Percentiles rank a stretch among this genome's conserved stretches.
These are phyloP conservation scores for Durusdinium trenchii DNA, from an alignment of 73 alveolate genomes.

Conservation along the genomic window DNA sequence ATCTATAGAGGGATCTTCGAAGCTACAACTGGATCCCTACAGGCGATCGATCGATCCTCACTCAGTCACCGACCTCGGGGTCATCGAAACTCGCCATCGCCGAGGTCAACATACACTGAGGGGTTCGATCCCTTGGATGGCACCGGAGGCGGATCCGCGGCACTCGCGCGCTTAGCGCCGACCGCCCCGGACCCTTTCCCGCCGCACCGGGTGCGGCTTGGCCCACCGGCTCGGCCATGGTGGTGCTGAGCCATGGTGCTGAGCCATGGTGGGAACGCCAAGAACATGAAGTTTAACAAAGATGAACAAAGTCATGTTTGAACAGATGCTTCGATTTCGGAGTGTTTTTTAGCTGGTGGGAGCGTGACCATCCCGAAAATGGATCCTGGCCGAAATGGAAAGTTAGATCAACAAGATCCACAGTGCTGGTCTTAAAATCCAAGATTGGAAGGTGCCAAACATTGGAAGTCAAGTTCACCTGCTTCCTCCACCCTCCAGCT, in stretches of 20 bases:
- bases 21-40: not conserved
- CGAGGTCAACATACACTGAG: conserved; percentile 54
- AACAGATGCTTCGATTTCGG: not conserved
- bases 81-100: not conserved
- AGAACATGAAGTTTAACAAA: no score
- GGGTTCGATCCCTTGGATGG: conserved; percentile 72
- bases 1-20: no score
- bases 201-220: not conserved
- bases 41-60: not conserved
- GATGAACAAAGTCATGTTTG: not conserved
- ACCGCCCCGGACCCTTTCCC: not conserved
- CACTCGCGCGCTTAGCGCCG: no score
- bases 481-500: not conserved
- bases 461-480: not conserved
- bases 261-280: not conserved
- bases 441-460: not conserved
- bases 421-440: not conserved
- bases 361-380: no score
- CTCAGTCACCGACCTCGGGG: not conserved
- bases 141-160: conserved; percentile 11
- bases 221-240: no score
- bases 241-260: not conserved
- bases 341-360: no score
- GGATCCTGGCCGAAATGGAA: no score
- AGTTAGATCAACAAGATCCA: not conserved